phyloP scores from a whole-genome alignment of 2,329 filamentous ascomycete genomes.

The Aaosphaeria pasadenensis region DNA sequence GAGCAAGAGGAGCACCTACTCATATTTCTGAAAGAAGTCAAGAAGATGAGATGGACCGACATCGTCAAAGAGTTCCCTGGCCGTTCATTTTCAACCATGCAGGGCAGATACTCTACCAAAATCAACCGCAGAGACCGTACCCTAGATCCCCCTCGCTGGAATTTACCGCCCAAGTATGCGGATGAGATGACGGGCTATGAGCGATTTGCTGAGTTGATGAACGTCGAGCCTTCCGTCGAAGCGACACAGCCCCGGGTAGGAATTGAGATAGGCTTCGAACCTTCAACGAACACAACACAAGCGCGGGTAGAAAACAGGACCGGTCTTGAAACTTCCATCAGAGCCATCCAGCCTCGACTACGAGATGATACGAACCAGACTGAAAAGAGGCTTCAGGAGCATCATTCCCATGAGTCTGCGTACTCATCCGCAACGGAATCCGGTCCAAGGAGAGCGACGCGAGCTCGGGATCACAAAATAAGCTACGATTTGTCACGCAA shows the following conservation, averaged over 20 bases:
- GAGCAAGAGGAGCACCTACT: conserved; percentile 30
- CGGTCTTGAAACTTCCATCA: neutral
- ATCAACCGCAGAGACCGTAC: conserved; percentile 24
- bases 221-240: neutral
- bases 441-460: conserved; percentile 16
- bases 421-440: conserved; percentile 15
- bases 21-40: conserved; percentile 41
- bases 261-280: neutral
- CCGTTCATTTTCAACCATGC: conserved; percentile 21
- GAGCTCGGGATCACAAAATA: conserved; percentile 25
- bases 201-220: conserved; percentile 1
- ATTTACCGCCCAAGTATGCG: conserved; percentile 22
- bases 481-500: conserved; percentile 6
- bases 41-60: conserved; percentile 32
- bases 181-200: conserved; percentile 22
- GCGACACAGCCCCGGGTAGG: neutral
- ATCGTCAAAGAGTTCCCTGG: conserved; percentile 34
- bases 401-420: neutral
- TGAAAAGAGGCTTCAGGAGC: neutral
- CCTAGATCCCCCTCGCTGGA: conserved; percentile 17
- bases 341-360: neutral
- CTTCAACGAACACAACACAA: no score
- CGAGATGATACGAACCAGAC: neutral
- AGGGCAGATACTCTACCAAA: conserved; percentile 24
- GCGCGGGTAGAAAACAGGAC: neutral